phyloP scores from a whole-genome alignment of 192 early-diverging fungal species.

The Coemansia biformis region DNA sequence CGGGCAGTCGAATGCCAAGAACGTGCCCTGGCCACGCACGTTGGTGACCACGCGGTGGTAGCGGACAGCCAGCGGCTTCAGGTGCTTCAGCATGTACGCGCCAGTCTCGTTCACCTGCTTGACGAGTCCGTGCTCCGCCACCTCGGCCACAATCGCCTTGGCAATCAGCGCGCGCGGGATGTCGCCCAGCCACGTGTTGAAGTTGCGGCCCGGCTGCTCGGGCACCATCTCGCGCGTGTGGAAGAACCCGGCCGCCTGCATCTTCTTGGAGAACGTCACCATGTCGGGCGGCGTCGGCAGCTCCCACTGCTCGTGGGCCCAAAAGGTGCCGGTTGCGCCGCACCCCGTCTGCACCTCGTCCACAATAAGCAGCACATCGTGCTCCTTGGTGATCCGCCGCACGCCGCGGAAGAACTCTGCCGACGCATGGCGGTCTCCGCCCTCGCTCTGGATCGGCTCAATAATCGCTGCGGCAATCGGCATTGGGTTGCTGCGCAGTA shows the following conservation, averaged over 20 bases:
- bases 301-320: slow-evolving; percentile 72
- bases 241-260: slow-evolving; percentile 72
- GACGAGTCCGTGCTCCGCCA: slow-evolving; percentile 52
- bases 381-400: slow-evolving; percentile 52
- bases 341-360: slow-evolving; percentile 77
- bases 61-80: slow-evolving; percentile 48
- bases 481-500: slow-evolving; percentile 45
- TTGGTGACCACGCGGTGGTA: slow-evolving; percentile 49
- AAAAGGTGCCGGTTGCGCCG: slow-evolving; percentile 66
- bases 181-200: slow-evolving; percentile 77
- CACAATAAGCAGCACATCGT: slow-evolving; percentile 66
- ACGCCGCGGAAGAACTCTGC: slow-evolving; percentile 61
- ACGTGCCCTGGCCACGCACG: slow-evolving; percentile 62
- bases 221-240: slow-evolving; percentile 54
- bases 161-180: slow-evolving; percentile 60
- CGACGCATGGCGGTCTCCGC: slow-evolving; percentile 64
- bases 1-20: slow-evolving; percentile 66
- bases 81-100: slow-evolving; percentile 51
- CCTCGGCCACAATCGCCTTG: slow-evolving; percentile 57
- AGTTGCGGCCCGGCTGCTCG: slow-evolving; percentile 61
- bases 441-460: slow-evolving; percentile 71
- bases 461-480: slow-evolving; percentile 63
- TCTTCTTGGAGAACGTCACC: slow-evolving; percentile 75
- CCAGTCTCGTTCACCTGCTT: slow-evolving; percentile 53
- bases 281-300: slow-evolving; percentile 63